phyloP scores from a whole-genome alignment of 352 stramenopile genomes.

The Phytophthora hybrid region DNA sequence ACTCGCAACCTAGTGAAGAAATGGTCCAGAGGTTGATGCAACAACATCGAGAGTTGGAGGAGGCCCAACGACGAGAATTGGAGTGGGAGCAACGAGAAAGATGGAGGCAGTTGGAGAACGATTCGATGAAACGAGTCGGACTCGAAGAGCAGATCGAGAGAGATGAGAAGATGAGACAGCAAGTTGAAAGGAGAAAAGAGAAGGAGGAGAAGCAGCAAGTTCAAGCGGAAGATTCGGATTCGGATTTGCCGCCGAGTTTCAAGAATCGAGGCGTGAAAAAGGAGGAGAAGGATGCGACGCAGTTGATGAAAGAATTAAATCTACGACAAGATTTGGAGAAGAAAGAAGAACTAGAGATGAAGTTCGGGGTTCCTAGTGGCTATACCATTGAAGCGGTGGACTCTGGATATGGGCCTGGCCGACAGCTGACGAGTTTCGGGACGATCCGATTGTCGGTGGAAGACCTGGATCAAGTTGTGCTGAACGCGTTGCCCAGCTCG shows the following conservation, averaged over 20 bases:
- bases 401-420: not conserved
- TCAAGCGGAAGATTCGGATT: slow-evolving; percentile 12
- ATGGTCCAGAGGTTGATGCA: slow-evolving; percentile 34
- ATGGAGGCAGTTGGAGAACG: slow-evolving; percentile 28
- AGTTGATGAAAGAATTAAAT: slow-evolving; percentile 19
- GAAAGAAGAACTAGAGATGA: slow-evolving; percentile 4
- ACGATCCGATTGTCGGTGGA: slow-evolving; percentile 34
- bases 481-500: slow-evolving; percentile 47
- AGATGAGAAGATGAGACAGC: slow-evolving; percentile 26
- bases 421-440: slow-evolving; percentile 13
- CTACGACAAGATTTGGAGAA: slow-evolving; percentile 7
- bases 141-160: slow-evolving; percentile 18
- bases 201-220: not conserved
- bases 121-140: slow-evolving; percentile 21
- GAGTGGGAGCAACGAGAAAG: slow-evolving; percentile 30
- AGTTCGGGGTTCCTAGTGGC: slow-evolving; percentile 1
- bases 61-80: slow-evolving; percentile 19
- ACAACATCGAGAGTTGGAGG: slow-evolving; percentile 36
- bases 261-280: slow-evolving; percentile 17
- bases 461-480: slow-evolving; percentile 36
- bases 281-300: slow-evolving; percentile 7
- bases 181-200: slow-evolving; percentile 11
- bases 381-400: slow-evolving; percentile 16
- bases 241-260: slow-evolving; percentile 18
- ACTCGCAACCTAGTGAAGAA: slow-evolving; percentile 28